These are phyloP conservation scores for Xylariaceae sp. DNA, from an alignment of 2,329 filamentous ascomycete species.

Conservation along the genomic window DNA sequence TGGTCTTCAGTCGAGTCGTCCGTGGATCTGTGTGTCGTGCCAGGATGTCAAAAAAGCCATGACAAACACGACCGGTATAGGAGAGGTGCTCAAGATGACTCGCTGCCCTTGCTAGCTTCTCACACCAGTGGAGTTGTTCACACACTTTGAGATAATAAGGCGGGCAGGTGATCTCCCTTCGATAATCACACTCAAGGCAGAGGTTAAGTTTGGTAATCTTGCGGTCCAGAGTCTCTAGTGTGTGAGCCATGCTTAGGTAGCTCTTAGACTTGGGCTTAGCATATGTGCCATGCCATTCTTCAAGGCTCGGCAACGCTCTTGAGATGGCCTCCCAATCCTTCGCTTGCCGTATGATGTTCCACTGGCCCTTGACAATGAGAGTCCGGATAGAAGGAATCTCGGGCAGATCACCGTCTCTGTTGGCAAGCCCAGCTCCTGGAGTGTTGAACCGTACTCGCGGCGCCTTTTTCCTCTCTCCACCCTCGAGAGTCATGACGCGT, in stretches of 20 bases:
- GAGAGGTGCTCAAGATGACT: slow-evolving; percentile 70
- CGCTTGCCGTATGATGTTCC: slow-evolving; percentile 73
- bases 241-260: slow-evolving; percentile 71
- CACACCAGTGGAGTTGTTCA: slow-evolving; percentile 68
- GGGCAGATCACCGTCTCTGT: slow-evolving; percentile 48
- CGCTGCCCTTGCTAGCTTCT: slow-evolving; percentile 64
- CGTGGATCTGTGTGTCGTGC: slow-evolving; percentile 55
- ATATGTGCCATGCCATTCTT: slow-evolving; percentile 67
- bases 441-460: slow-evolving; percentile 67
- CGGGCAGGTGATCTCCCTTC: slow-evolving; percentile 66
- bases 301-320: slow-evolving; percentile 68
- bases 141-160: slow-evolving; percentile 66
- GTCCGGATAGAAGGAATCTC: slow-evolving; percentile 64
- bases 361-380: slow-evolving; percentile 75
- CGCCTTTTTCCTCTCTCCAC: slow-evolving; percentile 77
- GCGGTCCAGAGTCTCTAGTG: slow-evolving; percentile 62
- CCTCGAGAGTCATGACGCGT: slow-evolving; percentile 73
- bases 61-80: slow-evolving; percentile 75
- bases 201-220: slow-evolving; percentile 69
- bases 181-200: slow-evolving; percentile 74
- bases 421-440: slow-evolving; percentile 28
- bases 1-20: slow-evolving; percentile 62
- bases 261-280: slow-evolving; percentile 77
- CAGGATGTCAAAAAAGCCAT: slow-evolving; percentile 68
- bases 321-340: slow-evolving; percentile 68